A percentile compares a stretch with the other conserved stretches of the same genome.
These are phyloP conservation scores for Cocos nucifera DNA, from an alignment of 176 grass and related monocot species.

Conservation along the genomic window DNA sequence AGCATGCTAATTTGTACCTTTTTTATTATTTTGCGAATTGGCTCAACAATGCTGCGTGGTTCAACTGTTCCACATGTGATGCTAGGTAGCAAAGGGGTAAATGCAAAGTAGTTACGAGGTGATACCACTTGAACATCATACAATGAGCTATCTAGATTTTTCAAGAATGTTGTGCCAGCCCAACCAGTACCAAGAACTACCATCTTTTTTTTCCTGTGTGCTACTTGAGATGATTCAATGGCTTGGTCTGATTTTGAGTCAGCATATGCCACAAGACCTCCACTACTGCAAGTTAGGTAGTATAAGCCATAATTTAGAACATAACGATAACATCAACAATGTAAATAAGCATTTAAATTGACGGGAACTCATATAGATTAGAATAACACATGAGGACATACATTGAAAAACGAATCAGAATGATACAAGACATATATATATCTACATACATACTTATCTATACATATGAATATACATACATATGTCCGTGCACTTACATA, in stretches of 20 bases:
- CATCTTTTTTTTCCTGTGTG: conserved; percentile 83
- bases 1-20: conserved; percentile 39
- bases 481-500: no score
- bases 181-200: conserved; percentile 92
- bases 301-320: neutral
- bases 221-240: conserved; percentile 20
- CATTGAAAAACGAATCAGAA: no score
- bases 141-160: conserved; percentile 58
- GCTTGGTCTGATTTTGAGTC: conserved; percentile 40
- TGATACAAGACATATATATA: no score
- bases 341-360: neutral
- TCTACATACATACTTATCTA: no score
- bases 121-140: conserved; percentile 92
- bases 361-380: neutral
- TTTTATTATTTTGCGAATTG: conserved; percentile 58
- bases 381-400: no score
- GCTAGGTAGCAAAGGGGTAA: conserved; percentile 84
- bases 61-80: conserved; percentile 91
- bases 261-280: conserved; percentile 78
- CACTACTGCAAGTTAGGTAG: conserved; percentile 37
- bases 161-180: conserved; percentile 78
- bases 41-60: conserved; percentile 75
- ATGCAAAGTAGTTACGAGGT: conserved; percentile 89
- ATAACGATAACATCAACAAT: neutral
- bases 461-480: no score